Conservation (phyloP, 768 basidiomycete genomes). For the Clathrus columnatus region DNA sequence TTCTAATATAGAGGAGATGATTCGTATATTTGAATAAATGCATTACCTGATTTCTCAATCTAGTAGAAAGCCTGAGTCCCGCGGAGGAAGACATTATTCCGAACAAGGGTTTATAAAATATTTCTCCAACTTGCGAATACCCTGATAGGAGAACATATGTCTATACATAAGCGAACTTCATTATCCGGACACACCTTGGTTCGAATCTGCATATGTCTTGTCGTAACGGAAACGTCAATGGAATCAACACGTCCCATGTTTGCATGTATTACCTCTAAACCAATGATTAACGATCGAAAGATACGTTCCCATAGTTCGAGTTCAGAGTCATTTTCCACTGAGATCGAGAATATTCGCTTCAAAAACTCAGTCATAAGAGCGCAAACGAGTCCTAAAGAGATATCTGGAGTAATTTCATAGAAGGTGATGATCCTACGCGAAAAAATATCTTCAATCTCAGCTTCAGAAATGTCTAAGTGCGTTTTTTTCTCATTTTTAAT, state of each 20-base stretch:
- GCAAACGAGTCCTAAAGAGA: background rate
- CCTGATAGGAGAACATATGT: too few relatives aligned
- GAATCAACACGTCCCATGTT: background rate
- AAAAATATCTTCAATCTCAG: background rate
- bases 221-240: background rate
- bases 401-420: background rate
- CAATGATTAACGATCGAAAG: background rate
- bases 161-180: too few relatives aligned
- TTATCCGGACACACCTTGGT: background rate
- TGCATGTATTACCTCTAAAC: background rate
- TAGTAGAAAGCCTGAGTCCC: background rate
- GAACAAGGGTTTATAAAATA: background rate
- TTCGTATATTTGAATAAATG: background rate
- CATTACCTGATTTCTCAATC: background rate
- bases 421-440: background rate
- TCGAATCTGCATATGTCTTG: background rate
- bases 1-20: background rate
- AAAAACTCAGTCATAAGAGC: background rate
- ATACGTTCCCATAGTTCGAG: background rate
- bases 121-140: background rate
- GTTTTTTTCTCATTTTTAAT: background rate
- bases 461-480: background rate
- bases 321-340: background rate
- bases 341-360: background rate
- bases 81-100: background rate